Conservation (phyloP, 1,284 basidiomycete genomes). For the Boletus sp. region DNA sequence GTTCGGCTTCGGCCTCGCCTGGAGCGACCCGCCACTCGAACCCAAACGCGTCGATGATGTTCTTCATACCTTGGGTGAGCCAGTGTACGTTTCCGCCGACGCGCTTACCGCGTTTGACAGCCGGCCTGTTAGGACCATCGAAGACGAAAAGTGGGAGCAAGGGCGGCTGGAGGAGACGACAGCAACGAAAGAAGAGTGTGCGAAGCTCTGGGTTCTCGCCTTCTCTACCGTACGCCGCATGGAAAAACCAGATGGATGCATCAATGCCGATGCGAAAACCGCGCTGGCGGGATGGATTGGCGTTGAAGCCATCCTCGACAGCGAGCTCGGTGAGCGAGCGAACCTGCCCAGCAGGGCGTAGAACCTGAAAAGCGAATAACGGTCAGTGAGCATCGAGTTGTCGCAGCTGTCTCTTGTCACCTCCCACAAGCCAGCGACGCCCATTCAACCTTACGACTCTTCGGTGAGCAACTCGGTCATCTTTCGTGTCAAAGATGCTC, state of each 20-base stretch:
- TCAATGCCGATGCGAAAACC: conserved; percentile 75
- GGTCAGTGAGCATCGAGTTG: neutral
- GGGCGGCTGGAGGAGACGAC: conserved; percentile 71
- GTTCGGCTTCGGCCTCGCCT: conserved; percentile 94
- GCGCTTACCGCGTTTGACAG: conserved; percentile 76
- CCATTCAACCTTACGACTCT: conserved; percentile 37
- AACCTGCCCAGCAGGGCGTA: conserved; percentile 57
- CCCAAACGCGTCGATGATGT: conserved; percentile 83
- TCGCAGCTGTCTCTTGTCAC: conserved; percentile 13
- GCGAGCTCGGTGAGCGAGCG: conserved; percentile 68
- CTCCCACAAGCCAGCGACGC: conserved; percentile 48
- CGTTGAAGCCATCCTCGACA: conserved; percentile 64
- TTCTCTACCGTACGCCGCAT: conserved; percentile 67
- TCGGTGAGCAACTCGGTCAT: no score
- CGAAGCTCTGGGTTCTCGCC: conserved; percentile 77
- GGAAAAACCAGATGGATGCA: conserved; percentile 81
- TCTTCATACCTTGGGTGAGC: conserved; percentile 67
- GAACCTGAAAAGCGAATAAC: conserved; percentile 40
- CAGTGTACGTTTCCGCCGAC: conserved; percentile 61
- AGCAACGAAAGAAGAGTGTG: conserved; percentile 72
- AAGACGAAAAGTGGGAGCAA: conserved; percentile 91
- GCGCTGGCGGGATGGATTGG: conserved; percentile 52
- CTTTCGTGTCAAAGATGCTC: neutral
- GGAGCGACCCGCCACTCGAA: conserved; percentile 87
- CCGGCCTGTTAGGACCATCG: conserved; percentile 84